A percentile compares a stretch with the other conserved stretches of the same genome.
These are phyloP conservation scores for Fusarium sp. DNA, from an alignment of 2,329 filamentous ascomycete genomes.

Conservation along the genomic window DNA sequence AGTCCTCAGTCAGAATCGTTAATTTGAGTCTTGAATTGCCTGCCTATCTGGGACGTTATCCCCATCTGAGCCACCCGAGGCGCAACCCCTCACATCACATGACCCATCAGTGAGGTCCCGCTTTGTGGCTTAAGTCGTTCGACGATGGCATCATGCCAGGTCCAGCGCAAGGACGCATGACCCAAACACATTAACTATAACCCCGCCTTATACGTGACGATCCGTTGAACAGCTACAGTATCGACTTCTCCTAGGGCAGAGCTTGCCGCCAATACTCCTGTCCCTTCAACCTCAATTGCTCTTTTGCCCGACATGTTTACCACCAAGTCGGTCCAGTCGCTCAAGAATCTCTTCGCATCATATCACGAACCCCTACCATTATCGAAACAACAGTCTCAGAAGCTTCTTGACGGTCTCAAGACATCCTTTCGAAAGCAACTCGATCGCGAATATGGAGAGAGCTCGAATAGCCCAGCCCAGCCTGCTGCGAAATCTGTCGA, in stretches of 20 bases:
- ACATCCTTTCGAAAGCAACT: constrained; percentile 69
- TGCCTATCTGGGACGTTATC: neutral
- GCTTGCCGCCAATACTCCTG: constrained; percentile 28
- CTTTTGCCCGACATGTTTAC: constrained; percentile 51
- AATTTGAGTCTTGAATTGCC: neutral
- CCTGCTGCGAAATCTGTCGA: constrained; percentile 36
- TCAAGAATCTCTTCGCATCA: constrained; percentile 56
- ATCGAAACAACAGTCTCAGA: constrained; percentile 63
- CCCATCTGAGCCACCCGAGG: constrained; percentile 30
- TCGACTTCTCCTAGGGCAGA: constrained; percentile 6
- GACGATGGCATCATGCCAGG: constrained; percentile 47
- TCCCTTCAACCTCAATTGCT: constrained; percentile 52
- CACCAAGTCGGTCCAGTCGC: constrained; percentile 54
- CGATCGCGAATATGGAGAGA: constrained; percentile 67
- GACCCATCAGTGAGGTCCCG: constrained; percentile 34
- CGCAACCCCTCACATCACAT: constrained; percentile 43
- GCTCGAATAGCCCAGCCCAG: constrained; percentile 46
- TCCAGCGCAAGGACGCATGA: constrained; percentile 22
- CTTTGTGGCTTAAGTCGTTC: constrained; percentile 41
- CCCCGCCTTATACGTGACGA: constrained; percentile 16
- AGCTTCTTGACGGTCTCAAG: constrained; percentile 68
- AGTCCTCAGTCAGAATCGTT: neutral
- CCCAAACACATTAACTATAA: constrained; percentile 16
- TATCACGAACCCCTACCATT: constrained; percentile 66
- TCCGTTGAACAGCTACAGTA: neutral